Base-by-base conservation (phyloP, 306 rosid genomes). In the Castanea sativa region DNA sequence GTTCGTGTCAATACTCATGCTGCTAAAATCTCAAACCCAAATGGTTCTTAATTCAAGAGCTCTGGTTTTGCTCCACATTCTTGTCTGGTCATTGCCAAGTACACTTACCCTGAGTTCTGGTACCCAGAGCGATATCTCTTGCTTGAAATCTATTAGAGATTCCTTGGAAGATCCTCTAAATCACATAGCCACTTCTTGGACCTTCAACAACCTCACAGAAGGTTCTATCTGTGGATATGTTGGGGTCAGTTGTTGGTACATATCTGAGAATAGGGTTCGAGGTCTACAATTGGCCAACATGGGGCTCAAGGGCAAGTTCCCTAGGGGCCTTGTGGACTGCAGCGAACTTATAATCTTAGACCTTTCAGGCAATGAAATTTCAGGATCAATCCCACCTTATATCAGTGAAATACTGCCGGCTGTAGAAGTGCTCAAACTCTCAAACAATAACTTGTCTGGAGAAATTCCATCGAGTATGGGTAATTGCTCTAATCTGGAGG, bases 241-340 rank as follows among this genome's bases (percentile, higher is more conserved):
- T 27, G 98, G 98, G 64, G 81, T 94, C 10, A 87, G 86, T 53
- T 94, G 98, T 82, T 88, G 97, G 97, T 92, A 92, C 81, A 92
- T 92, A 73, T 88, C 85, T 68, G 98, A 92, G 85, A 89, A 87
- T 74, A 88, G 45, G 76, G 94, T 94, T 35, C 64, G 87, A 51
- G 92, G 88, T 65, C 82, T 94, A 55, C 73, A 55, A 57, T 83
- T 94, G 52, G 80, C 91, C 0, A 87, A 85, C 67, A 85, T 84
- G 90, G 96, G 97, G 55, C 97, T 94, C 64, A 86, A 81, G 82
- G 98, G 97, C 27, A 74, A 59, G 60, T 92, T 94, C 83, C 98
- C 97, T 19, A 49, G 14, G 0, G 87, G 65, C 19, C 41, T 94
- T 71, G 2, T 0, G 38, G 81, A 91, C 55, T 93, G 98, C 82